phyloP scores from a whole-genome alignment of 805 yeast species.

The Nakazawaea wickerhamii region DNA sequence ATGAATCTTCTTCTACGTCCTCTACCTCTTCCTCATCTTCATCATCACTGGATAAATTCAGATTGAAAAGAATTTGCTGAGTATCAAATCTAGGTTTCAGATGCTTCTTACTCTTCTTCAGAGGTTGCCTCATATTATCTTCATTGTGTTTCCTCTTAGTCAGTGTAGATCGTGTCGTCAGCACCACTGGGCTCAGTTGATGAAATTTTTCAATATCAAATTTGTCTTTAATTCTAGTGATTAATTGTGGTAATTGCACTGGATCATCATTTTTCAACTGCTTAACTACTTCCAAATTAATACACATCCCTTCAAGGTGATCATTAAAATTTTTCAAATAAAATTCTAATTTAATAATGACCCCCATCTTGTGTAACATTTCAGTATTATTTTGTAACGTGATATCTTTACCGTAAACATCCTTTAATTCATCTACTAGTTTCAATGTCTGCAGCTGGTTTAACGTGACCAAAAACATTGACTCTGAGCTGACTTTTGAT shows the following conservation, averaged over 20 bases:
- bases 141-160: conserved; percentile 1
- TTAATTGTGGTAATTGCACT: neutral
- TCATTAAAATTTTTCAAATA: conserved; percentile 7
- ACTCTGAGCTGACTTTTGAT: neutral
- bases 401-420: neutral
- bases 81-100: conserved; percentile 2
- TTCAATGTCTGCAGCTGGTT: conserved; percentile 1
- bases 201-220: neutral
- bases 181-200: neutral
- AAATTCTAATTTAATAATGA: neutral
- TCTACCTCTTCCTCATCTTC: conserved; percentile 1
- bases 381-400: neutral
- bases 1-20: conserved; percentile 3
- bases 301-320: conserved; percentile 9
- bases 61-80: conserved; percentile 7
- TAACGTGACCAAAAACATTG: neutral
- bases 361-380: conserved; percentile 1
- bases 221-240: neutral
- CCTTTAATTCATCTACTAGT: neutral
- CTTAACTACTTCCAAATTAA: conserved; percentile 1
- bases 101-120: neutral
- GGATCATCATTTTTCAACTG: neutral
- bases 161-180: neutral
- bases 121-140: conserved; percentile 1
- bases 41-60: conserved; percentile 3